These are phyloP conservation scores for Carex scoparia DNA, from an alignment of 176 grass and related monocot species.

Conservation along the genomic window DNA sequence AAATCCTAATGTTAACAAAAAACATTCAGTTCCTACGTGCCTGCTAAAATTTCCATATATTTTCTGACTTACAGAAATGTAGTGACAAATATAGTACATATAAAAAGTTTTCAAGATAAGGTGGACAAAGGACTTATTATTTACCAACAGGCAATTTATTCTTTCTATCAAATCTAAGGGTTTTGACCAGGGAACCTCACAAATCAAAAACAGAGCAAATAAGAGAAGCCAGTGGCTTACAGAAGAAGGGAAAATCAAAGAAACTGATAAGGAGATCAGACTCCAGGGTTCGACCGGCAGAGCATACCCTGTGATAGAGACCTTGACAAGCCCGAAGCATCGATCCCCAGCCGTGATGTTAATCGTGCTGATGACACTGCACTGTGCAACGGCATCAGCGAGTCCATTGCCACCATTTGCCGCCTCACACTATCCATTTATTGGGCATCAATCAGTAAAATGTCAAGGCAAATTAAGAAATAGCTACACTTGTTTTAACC, in stretches of 20 bases:
- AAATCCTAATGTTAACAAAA: background rate
- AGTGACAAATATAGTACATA: background rate
- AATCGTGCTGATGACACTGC: constrained; percentile 72
- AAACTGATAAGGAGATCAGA: constrained; percentile 69
- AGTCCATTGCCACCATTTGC: constrained; percentile 38
- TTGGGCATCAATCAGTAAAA: background rate
- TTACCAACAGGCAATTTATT: background rate
- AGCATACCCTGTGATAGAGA: constrained; percentile 98
- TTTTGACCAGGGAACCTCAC: constrained; percentile 11
- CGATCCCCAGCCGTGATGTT: constrained; percentile 76
- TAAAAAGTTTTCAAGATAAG: background rate
- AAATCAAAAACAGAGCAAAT: constrained; percentile 34
- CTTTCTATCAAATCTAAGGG: background rate
- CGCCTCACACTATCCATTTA: constrained; percentile 24
- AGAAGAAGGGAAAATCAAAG: constrained; percentile 34
- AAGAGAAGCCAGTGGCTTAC: constrained; percentile 34
- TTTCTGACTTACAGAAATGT: background rate
- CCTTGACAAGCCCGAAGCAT: constrained; percentile 44
- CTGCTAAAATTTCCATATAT: background rate
- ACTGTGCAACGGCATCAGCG: constrained; percentile 80
- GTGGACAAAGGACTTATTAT: background rate
- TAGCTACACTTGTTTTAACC: background rate
- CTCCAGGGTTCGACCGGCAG: constrained; percentile 91
- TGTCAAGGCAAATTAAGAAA: constrained; percentile 11
- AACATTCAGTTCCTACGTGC: background rate